Base-by-base conservation (phyloP, 1,284 basidiomycete species). In the Cutaneotrichosporon sp. region DNA sequence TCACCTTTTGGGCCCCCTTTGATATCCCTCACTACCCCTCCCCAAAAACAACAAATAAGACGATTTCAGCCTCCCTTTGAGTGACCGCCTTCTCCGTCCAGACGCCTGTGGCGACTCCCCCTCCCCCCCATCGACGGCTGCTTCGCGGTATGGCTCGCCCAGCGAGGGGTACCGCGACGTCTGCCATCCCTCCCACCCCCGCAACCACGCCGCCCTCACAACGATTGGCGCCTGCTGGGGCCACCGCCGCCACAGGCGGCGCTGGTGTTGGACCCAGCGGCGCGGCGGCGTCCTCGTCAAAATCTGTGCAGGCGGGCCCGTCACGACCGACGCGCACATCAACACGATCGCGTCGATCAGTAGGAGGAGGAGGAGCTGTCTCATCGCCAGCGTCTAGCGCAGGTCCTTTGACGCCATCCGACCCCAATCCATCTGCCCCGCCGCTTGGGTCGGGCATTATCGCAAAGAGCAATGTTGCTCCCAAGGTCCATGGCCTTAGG, bases 401-500 rank as follows among this genome's bases (percentile, higher is more conserved):
- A n/a, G 43, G 42, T 27, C 45, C 39, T 22, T 19, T 41, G 46
- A 46, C 47, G 2, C 43, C 49, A 8, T 42, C 49, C 25, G 52
- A 46, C 25, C 26, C 38, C n/a, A 35, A 44, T 19, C 35, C 43
- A 16, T 35, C 52, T 25, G 39, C 43, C 16, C 6, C 49, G 34
- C 29, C 48, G 43, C 20, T 31, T 6, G 42, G 42, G 11, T 29
- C 27, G 29, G 27, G n/a, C 5, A 14, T 6, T 31, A 33, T 37
- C 16, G 33, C 51, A 6, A 53, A 57, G 48, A 44, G 22, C 22
- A 32, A 50, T 24, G 57, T 69, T 27, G 67, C 64, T 46, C 51
- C 63, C 8, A 71, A 70, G 60, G 54, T 64, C 26, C 71, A 72
- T 56, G 67, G 61, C 12, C 44, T 70, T 43, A 54, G 71, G 19